These are phyloP conservation scores for Naganishia randhawae DNA, from an alignment of 768 basidiomycete genomes.

Conservation along the genomic window DNA sequence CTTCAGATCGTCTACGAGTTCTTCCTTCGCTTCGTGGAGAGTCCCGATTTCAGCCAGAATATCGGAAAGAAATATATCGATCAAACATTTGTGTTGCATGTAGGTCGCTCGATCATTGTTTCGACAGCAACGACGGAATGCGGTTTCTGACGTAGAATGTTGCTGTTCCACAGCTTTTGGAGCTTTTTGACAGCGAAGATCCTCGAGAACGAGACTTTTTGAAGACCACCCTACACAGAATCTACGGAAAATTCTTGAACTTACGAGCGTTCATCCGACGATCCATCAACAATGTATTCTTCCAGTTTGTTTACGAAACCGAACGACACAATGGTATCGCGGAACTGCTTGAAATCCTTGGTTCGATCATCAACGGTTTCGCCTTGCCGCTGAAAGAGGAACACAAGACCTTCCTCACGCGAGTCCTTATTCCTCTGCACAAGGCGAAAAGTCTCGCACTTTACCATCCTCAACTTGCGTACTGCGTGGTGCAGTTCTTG, in stretches of 20 bases:
- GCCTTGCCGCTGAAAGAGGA: conserved; percentile 96
- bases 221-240: conserved; percentile 96
- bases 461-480: conserved; percentile 98
- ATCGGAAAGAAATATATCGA: conserved; percentile 96
- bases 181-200: conserved; percentile 97
- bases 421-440: conserved; percentile 90
- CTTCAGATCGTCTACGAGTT: conserved; percentile 99
- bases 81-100: conserved; percentile 82
- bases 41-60: conserved; percentile 96
- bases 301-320: conserved; percentile 97
- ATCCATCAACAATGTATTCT: conserved; percentile 99
- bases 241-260: conserved; percentile 99
- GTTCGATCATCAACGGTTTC: conserved; percentile 99
- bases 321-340: conserved; percentile 99
- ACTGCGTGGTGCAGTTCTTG: conserved; percentile 97
- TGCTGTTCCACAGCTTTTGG: conserved; percentile 63
- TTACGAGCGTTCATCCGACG: conserved; percentile 96
- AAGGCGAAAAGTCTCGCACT: conserved; percentile 96
- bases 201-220: conserved; percentile 98
- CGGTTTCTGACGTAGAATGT: not conserved
- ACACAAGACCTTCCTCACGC: conserved; percentile 94
- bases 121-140: not conserved
- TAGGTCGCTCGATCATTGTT: conserved; percentile 32
- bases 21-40: conserved; percentile 97
- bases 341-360: conserved; percentile 93